Conservation (phyloP, 345 rosid genomes). For the Pseudoturritis turrita region DNA sequence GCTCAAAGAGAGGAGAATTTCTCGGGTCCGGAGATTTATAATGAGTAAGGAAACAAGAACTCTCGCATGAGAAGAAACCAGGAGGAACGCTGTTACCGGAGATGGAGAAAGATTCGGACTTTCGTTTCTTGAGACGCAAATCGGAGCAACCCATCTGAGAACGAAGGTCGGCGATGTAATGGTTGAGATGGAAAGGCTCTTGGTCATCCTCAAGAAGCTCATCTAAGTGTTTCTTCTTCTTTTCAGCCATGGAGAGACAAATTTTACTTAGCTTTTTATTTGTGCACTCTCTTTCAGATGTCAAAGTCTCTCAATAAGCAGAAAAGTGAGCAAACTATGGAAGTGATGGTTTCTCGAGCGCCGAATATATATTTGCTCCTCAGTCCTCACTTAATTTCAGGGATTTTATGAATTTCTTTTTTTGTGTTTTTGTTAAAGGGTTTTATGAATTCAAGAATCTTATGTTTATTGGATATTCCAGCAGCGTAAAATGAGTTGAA, state of each 20-base stretch:
- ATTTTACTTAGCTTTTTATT: neutral
- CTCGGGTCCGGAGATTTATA: conserved; percentile 54
- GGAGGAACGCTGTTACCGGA: conserved; percentile 31
- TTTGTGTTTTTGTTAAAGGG: too few species aligned
- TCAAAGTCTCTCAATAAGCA: neutral
- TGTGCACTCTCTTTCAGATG: neutral
- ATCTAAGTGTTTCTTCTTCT: conserved; percentile 45
- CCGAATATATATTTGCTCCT: too few species aligned
- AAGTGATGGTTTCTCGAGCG: too few species aligned
- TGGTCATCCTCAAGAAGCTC: conserved; percentile 83
- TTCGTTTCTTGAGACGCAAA: conserved; percentile 48
- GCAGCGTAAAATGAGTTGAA: too few species aligned
- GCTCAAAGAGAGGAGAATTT: conserved; percentile 62
- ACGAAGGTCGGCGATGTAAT: conserved; percentile 57
- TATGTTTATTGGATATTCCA: too few species aligned
- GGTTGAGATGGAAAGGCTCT: conserved; percentile 73
- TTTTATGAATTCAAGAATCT: too few species aligned
- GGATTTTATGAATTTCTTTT: too few species aligned
- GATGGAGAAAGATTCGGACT: too few species aligned
- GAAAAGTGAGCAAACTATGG: too few species aligned
- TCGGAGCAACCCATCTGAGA: conserved; percentile 39
- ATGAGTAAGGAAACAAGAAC: conserved; percentile 55
- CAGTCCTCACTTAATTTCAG: too few species aligned
- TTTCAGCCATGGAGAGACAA: conserved; percentile 32
- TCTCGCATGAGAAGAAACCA: conserved; percentile 43